Percentiles rank a stretch among this genome's conserved stretches.
These are phyloP conservation scores for Quillaja saponaria DNA, from an alignment of 306 rosid genomes.

Conservation along the genomic window DNA sequence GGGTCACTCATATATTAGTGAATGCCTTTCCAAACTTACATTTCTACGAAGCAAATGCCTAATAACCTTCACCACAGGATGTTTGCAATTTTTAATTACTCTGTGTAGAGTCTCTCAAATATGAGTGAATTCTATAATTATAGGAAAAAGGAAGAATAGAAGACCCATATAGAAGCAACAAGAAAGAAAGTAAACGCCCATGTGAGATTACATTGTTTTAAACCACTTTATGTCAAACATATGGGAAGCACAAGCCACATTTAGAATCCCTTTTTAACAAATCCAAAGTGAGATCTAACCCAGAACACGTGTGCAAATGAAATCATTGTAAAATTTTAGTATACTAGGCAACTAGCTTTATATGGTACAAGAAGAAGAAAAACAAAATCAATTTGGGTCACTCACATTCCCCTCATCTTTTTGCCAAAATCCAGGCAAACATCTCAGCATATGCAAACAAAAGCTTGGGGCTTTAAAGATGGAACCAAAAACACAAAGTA, in stretches of 20 bases:
- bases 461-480: constrained; percentile 19
- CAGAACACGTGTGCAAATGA: not conserved
- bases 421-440: constrained; percentile 26
- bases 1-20: constrained; percentile 23
- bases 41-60: constrained; percentile 1
- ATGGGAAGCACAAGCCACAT: constrained; percentile 43
- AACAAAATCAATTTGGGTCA: constrained; percentile 5
- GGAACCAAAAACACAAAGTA: constrained; percentile 35
- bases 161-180: constrained; percentile 25
- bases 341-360: constrained; percentile 9
- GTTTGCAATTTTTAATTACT: too few relatives aligned
- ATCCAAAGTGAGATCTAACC: constrained; percentile 26
- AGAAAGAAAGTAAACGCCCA: constrained; percentile 34
- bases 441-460: constrained; percentile 22
- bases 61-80: not conserved
- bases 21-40: constrained; percentile 14
- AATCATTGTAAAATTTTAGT: constrained; percentile 25
- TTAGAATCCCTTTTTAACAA: constrained; percentile 38
- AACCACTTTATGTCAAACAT: constrained; percentile 59
- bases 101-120: too few relatives aligned
- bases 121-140: too few relatives aligned
- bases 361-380: constrained; percentile 15
- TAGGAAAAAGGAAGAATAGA: constrained; percentile 7
- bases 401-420: not conserved
- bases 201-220: constrained; percentile 29